Conservation (phyloP, 257 asterid species). For the Primulina tabacum region DNA sequence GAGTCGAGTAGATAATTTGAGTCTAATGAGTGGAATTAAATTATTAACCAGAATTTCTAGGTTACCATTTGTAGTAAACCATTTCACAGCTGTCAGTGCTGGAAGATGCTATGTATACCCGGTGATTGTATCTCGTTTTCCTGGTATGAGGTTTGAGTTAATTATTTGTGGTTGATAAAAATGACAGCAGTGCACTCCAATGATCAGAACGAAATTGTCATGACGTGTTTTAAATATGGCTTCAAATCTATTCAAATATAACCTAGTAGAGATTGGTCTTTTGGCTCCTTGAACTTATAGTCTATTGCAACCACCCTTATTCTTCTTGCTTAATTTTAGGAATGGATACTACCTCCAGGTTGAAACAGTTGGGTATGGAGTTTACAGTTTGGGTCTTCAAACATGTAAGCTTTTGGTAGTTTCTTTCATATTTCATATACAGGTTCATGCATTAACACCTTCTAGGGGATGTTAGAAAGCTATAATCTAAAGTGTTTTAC, state of each 20-base stretch:
- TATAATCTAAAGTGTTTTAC: not conserved
- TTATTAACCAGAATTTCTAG: constrained; percentile 19
- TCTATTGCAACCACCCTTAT: constrained; percentile 18
- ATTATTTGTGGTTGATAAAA: constrained; percentile 6
- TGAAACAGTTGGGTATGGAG: constrained; percentile 98
- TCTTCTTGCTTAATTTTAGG: constrained; percentile 47
- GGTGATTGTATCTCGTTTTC: constrained; percentile 1
- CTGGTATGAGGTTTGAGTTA: constrained; percentile 1
- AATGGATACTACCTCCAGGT: constrained; percentile 80
- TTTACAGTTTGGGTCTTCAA: constrained; percentile 98
- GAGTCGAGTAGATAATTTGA: not conserved
- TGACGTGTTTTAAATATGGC: constrained; percentile 7
- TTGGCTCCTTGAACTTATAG: constrained; percentile 21
- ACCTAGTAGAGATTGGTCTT: constrained; percentile 14
- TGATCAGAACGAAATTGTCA: not conserved
- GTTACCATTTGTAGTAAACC: not conserved
- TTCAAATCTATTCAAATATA: constrained; percentile 9
- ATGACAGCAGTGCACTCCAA: constrained; percentile 1
- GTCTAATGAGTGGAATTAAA: constrained; percentile 8
- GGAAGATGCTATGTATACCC: not conserved
- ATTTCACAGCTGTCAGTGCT: constrained; percentile 10
- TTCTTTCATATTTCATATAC: constrained; percentile 6
- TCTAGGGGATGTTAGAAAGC: constrained; percentile 4
- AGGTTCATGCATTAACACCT: constrained; percentile 18
- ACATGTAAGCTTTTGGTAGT: constrained; percentile 59